phyloP scores from a whole-genome alignment of 2,329 filamentous ascomycete species.

The Exophiala aquamarina region DNA sequence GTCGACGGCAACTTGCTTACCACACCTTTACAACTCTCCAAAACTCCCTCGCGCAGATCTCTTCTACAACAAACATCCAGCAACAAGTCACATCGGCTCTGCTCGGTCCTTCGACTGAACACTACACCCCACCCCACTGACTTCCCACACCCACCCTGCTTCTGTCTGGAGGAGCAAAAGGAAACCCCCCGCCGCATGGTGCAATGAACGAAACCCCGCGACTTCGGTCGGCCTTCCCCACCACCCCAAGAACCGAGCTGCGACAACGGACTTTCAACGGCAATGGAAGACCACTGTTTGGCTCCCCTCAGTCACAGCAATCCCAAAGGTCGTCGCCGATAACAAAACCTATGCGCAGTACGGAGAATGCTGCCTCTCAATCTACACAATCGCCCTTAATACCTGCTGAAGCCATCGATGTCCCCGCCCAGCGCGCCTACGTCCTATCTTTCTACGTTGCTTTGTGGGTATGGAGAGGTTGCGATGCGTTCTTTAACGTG shows the following conservation, averaged over 20 bases:
- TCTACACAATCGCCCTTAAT: constrained; percentile 63
- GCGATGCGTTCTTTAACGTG: constrained; percentile 78
- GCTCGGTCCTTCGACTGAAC: too few species aligned
- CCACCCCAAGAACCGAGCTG: constrained; percentile 58
- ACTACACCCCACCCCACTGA: too few species aligned
- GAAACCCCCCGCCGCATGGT: constrained; percentile 44
- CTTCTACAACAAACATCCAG: too few species aligned
- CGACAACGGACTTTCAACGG: constrained; percentile 15
- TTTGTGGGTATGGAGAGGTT: constrained; percentile 79
- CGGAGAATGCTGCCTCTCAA: constrained; percentile 19
- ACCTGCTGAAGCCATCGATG: constrained; percentile 78
- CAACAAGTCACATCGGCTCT: too few species aligned
- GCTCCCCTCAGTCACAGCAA: constrained; percentile 13
- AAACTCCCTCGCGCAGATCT: too few species aligned
- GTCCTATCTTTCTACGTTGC: constrained; percentile 74
- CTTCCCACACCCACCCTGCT: too few species aligned
- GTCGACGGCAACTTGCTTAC: too few species aligned
- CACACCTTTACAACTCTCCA: too few species aligned
- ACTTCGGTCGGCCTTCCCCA: constrained; percentile 77
- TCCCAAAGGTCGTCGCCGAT: constrained; percentile 25
- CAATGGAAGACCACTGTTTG: constrained; percentile 13
- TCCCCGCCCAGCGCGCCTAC: constrained; percentile 87
- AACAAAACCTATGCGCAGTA: constrained; percentile 14
- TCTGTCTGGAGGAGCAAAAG: too few species aligned
- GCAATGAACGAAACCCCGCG: constrained; percentile 82